A percentile compares a stretch with the other conserved stretches of the same genome.
Evolutionary conservation across 1,284 basidiomycete genomes (phyloP).

Genomic region (Ceratobasidium sp.): DNA sequence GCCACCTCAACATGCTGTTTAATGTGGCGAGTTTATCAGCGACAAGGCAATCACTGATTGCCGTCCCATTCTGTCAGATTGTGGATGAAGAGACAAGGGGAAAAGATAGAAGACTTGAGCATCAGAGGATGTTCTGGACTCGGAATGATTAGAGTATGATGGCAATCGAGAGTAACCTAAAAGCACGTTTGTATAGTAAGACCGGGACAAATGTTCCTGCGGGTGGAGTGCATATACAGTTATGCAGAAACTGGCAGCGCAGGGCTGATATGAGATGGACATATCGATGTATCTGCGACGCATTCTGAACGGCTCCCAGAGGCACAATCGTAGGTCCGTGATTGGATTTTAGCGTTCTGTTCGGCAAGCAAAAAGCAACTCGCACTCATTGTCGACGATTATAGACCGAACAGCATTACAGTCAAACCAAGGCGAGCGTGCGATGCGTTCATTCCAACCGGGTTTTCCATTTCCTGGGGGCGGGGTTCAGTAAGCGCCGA

Average conservation of each 20-base stretch:
- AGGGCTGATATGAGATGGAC: slow-evolving; percentile 12
- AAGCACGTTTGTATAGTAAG: slow-evolving; percentile 8
- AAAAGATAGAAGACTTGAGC: slow-evolving; percentile 5
- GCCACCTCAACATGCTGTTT: background rate
- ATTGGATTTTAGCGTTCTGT: background rate
- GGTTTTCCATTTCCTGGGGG: slow-evolving; percentile 7
- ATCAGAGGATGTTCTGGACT: slow-evolving; percentile 13
- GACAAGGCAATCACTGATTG: slow-evolving; percentile 14
- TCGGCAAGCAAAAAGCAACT: slow-evolving; percentile 13
- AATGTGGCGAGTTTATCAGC: slow-evolving; percentile 9
- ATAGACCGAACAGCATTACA: background rate
- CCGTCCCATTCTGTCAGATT: background rate
- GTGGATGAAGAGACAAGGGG: background rate
- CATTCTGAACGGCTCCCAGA: background rate
- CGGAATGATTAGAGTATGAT: slow-evolving; percentile 12
- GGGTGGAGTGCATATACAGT: background rate
- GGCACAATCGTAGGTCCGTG: background rate
- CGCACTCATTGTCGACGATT: too few species aligned
- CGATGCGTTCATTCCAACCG: slow-evolving; percentile 24
- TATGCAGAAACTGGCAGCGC: background rate
- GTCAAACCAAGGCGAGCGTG: slow-evolving; percentile 24
- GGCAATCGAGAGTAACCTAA: background rate
- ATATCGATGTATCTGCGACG: slow-evolving; percentile 28
- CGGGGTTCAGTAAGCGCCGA: slow-evolving; percentile 28
- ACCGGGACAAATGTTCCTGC: background rate